A percentile compares a stretch with the other conserved stretches of the same genome.
Evolutionary conservation across 2,329 filamentous ascomycete species (phyloP).

Genomic region (Diplodia intermedia): DNA sequence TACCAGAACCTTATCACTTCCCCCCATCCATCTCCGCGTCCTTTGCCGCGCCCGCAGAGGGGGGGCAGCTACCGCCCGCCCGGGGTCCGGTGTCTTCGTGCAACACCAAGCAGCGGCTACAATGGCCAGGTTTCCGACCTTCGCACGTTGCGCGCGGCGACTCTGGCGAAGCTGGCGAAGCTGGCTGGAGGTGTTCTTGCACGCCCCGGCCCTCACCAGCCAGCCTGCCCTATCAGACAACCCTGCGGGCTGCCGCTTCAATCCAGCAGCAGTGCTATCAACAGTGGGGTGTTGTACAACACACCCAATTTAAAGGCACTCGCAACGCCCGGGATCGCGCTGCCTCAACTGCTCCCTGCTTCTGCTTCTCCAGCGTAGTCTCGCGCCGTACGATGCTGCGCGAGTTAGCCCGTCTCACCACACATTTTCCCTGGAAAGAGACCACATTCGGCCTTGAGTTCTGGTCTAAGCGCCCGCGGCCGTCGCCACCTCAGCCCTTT

Average conservation of each 20-base stretch:
- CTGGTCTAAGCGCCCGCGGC: too few relatives aligned
- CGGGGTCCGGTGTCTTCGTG: neutral
- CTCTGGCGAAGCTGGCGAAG: neutral
- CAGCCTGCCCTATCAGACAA: neutral
- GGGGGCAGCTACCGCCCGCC: neutral
- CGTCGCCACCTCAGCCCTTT: neutral
- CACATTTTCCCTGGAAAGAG: neutral
- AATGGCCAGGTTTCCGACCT: neutral
- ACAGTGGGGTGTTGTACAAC: constrained; percentile 19
- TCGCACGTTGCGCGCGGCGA: neutral
- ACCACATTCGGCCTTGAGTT: neutral
- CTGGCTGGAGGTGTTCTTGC: neutral
- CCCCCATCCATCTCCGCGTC: constrained; percentile 1
- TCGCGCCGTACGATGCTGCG: neutral
- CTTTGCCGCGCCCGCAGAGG: neutral
- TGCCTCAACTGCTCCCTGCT: neutral
- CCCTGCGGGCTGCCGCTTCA: neutral
- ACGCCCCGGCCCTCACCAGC: too few relatives aligned
- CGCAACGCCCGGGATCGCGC: too few relatives aligned
- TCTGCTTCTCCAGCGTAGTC: neutral
- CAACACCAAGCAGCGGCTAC: neutral
- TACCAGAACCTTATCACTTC: constrained; percentile 12
- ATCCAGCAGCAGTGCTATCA: constrained; percentile 3
- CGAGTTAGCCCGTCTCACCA: neutral
- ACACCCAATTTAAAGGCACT: neutral